Percentiles rank a stretch among this genome's conserved stretches.
phyloP scores from a whole-genome alignment of 768 basidiomycete species.

The Boletus fagicola region DNA sequence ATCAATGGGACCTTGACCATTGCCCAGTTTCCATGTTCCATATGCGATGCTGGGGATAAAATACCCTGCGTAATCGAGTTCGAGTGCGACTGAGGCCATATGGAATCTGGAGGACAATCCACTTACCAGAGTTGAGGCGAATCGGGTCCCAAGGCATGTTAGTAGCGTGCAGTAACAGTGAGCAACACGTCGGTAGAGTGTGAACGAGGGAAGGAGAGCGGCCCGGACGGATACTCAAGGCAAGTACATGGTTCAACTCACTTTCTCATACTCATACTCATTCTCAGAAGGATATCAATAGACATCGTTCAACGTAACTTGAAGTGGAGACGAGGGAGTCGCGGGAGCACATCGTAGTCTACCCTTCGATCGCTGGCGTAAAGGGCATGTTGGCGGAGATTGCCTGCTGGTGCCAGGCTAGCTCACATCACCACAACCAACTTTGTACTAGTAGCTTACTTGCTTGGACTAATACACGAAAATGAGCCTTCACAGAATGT shows the following conservation, averaged over 20 bases:
- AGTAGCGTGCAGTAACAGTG: not conserved
- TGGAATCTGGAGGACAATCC: not conserved
- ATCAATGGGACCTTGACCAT: conserved; percentile 49
- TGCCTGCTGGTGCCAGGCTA: not conserved
- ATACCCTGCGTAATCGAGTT: conserved; percentile 36
- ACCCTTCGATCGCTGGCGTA: not conserved
- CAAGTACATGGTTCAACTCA: not conserved
- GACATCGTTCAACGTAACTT: not conserved
- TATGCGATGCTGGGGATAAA: conserved; percentile 51
- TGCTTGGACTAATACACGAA: not conserved
- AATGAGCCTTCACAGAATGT: not conserved
- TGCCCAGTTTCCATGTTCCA: conserved; percentile 65
- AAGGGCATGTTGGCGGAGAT: not conserved
- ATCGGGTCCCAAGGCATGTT: conserved; percentile 62
- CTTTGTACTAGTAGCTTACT: not conserved
- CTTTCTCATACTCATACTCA: not conserved
- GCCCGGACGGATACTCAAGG: not conserved
- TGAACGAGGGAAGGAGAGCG: not conserved
- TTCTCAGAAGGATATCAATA: not conserved
- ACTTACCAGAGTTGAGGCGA: conserved; percentile 57
- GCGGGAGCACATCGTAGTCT: not conserved
- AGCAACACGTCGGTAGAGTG: not conserved
- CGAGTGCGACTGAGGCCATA: not conserved
- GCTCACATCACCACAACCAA: not conserved
- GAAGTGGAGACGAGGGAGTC: not conserved